These are phyloP conservation scores for Cardiospermum halicacabum DNA, from an alignment of 345 rosid genomes.

Conservation along the genomic window DNA sequence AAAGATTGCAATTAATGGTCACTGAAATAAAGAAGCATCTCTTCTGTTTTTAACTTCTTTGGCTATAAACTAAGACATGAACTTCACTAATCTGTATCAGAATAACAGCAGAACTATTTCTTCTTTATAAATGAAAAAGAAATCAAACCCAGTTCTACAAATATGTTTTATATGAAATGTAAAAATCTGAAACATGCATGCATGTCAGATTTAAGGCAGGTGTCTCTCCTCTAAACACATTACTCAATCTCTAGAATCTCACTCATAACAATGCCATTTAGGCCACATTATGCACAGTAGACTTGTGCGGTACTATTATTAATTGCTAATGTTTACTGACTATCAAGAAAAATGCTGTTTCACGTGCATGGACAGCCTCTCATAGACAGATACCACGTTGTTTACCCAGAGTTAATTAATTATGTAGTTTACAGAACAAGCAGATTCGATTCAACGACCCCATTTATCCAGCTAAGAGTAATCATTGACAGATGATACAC, in stretches of 20 bases:
- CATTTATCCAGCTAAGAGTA: neutral
- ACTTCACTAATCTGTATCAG: neutral
- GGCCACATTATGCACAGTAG: neutral
- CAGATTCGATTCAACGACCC: conserved; percentile 3
- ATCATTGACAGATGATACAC: too few species aligned
- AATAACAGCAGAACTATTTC: neutral
- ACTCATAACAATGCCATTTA: neutral
- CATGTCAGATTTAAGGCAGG: neutral
- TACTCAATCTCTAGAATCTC: neutral
- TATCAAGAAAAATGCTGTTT: neutral
- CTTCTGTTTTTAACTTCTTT: neutral
- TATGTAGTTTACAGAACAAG: neutral
- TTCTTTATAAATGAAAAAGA: neutral
- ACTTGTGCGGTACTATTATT: neutral
- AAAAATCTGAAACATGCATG: neutral
- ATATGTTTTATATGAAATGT: neutral
- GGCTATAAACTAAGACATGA: neutral
- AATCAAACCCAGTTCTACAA: neutral
- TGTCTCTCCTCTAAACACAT: neutral
- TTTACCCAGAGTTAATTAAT: neutral
- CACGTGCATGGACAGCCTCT: conserved; percentile 1
- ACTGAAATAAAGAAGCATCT: conserved; percentile 4
- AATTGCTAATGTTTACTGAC: neutral
- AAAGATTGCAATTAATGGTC: neutral
- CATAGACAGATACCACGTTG: neutral